Conservation (phyloP, 2,329 filamentous ascomycete genomes). For the Alternaria rosae region DNA sequence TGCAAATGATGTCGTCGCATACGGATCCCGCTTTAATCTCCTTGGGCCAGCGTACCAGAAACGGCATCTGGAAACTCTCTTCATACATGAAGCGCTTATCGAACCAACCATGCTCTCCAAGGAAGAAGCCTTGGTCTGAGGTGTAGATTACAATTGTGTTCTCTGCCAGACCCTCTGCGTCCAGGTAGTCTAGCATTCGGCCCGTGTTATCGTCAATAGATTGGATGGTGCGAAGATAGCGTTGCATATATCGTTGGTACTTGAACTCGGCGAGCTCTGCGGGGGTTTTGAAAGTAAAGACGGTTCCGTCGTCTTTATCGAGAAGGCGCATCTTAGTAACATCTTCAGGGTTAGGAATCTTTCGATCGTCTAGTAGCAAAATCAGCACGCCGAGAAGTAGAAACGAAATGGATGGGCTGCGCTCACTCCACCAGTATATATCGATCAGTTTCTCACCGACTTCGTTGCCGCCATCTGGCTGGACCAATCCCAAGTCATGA, state of each 20-base stretch:
- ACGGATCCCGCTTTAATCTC: slow-evolving; percentile 52
- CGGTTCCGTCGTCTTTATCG: slow-evolving; percentile 56
- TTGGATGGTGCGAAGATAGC: slow-evolving; percentile 60
- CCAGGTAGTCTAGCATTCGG: slow-evolving; percentile 58
- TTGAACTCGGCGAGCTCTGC: slow-evolving; percentile 61
- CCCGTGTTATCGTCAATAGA: slow-evolving; percentile 63
- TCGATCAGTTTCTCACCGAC: slow-evolving; percentile 48
- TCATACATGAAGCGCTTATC: slow-evolving; percentile 68
- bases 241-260: slow-evolving; percentile 60
- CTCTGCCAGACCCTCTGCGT: slow-evolving; percentile 51
- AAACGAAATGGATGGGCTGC: background rate
- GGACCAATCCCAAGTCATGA: slow-evolving; percentile 58
- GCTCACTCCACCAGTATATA: background rate
- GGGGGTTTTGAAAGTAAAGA: slow-evolving; percentile 55
- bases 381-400: background rate
- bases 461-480: slow-evolving; percentile 58
- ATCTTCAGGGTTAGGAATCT: slow-evolving; percentile 50
- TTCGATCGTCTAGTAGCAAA: slow-evolving; percentile 41
- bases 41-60: slow-evolving; percentile 57
- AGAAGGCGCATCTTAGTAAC: slow-evolving; percentile 49
- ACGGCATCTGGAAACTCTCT: slow-evolving; percentile 65
- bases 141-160: slow-evolving; percentile 64
- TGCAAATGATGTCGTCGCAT: slow-evolving; percentile 60
- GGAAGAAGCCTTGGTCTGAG: slow-evolving; percentile 64
- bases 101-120: slow-evolving; percentile 66